These are phyloP conservation scores for Salix exigua DNA, from an alignment of 345 rosid genomes.

Conservation along the genomic window DNA sequence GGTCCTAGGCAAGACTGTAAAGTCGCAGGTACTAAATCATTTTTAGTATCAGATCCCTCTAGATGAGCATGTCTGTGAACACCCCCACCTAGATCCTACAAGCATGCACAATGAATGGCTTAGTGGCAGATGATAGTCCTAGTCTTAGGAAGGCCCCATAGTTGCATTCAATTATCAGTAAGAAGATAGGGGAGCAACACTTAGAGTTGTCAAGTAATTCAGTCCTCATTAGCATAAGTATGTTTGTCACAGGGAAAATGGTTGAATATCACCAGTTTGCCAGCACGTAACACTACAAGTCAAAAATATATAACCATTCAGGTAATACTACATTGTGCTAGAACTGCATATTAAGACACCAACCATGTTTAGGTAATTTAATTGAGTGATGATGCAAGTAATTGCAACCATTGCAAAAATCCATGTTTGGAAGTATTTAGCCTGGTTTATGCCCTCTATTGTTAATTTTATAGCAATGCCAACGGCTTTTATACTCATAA, in stretches of 20 bases:
- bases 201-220: neutral
- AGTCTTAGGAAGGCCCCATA: neutral
- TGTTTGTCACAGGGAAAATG: too few relatives aligned
- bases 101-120: neutral
- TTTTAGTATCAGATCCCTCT: neutral
- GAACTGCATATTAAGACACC: slow-evolving; percentile 14
- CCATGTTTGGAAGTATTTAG: slow-evolving; percentile 61
- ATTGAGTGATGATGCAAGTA: slow-evolving; percentile 64
- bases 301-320: neutral
- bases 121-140: neutral
- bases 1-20: neutral
- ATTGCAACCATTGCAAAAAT: slow-evolving; percentile 65
- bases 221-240: neutral
- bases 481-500: slow-evolving; percentile 80
- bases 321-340: neutral
- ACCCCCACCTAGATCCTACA: neutral
- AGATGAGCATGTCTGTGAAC: neutral
- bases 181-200: neutral
- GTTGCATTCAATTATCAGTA: neutral
- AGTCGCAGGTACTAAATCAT: neutral
- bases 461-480: slow-evolving; percentile 80
- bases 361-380: slow-evolving; percentile 79
- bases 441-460: slow-evolving; percentile 59
- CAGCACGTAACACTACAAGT: neutral
- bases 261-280: neutral